Evolutionary conservation across 2,329 filamentous ascomycete species (phyloP).

Genomic region (Hyphodiscus sp.): DNA sequence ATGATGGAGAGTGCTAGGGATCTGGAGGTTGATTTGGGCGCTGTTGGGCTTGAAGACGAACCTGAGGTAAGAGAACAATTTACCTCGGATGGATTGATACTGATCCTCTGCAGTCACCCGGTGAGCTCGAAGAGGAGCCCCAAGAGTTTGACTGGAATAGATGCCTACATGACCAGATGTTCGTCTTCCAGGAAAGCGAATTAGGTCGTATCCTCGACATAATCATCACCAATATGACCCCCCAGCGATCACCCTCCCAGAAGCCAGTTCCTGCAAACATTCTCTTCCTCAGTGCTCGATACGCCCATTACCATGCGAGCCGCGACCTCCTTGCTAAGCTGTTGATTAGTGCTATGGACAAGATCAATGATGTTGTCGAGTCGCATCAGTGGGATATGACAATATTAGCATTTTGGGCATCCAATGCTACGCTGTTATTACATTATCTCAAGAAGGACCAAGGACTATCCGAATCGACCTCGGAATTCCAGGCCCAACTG

Average conservation of each 20-base stretch:
- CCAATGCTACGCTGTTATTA: slow-evolving; percentile 88
- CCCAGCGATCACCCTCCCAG: slow-evolving; percentile 89
- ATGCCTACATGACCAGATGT: slow-evolving; percentile 98
- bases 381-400: slow-evolving; percentile 99
- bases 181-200: slow-evolving; percentile 95
- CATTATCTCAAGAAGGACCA: slow-evolving; percentile 95
- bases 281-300: slow-evolving; percentile 89
- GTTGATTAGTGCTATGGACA: slow-evolving; percentile 81
- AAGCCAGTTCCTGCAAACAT: slow-evolving; percentile 97
- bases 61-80: slow-evolving; percentile 60
- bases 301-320: slow-evolving; percentile 94
- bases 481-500: slow-evolving; percentile 86
- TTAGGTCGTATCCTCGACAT: slow-evolving; percentile 89
- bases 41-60: slow-evolving; percentile 91
- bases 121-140: slow-evolving; percentile 80
- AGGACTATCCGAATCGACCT: slow-evolving; percentile 72
- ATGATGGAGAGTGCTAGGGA: slow-evolving; percentile 99
- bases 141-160: slow-evolving; percentile 95
- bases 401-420: slow-evolving; percentile 97
- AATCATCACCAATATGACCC: slow-evolving; percentile 96
- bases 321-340: slow-evolving; percentile 75
- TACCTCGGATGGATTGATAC: slow-evolving; percentile 8
- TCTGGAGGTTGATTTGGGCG: slow-evolving; percentile 91
- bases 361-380: slow-evolving; percentile 96
- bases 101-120: slow-evolving; percentile 47